phyloP scores from a whole-genome alignment of 2,329 filamentous ascomycete genomes.

The Paramyrothecium sp. region DNA sequence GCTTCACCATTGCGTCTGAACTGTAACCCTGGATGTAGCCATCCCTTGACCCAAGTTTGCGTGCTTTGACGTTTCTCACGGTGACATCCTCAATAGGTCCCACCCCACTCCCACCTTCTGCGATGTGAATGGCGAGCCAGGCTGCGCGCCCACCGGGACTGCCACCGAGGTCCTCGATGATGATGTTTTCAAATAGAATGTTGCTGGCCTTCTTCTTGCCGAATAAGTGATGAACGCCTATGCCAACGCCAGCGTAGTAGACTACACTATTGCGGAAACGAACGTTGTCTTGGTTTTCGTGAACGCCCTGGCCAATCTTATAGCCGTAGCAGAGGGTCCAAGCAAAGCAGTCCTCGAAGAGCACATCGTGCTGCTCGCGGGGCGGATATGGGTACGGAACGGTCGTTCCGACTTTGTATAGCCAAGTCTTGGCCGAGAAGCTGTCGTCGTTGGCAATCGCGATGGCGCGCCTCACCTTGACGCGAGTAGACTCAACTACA shows the following conservation, averaged over 20 bases:
- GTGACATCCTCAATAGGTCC: background rate
- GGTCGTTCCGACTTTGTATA: slow-evolving; percentile 1
- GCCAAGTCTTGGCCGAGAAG: slow-evolving; percentile 4
- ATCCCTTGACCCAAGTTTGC: background rate
- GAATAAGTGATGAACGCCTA: slow-evolving; percentile 1
- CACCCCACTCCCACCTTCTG: background rate
- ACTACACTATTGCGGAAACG: background rate
- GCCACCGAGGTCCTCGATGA: slow-evolving; percentile 1
- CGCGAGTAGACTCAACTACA: background rate
- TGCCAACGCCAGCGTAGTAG: slow-evolving; percentile 1
- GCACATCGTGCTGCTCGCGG: background rate
- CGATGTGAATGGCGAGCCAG: slow-evolving; percentile 1
- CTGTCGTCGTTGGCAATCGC: slow-evolving; percentile 5
- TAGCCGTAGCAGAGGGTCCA: slow-evolving; percentile 1
- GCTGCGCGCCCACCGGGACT: background rate
- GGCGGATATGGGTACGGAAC: slow-evolving; percentile 2
- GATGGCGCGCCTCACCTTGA: slow-evolving; percentile 1
- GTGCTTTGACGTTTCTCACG: slow-evolving; percentile 1
- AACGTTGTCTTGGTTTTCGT: background rate
- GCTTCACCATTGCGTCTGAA: background rate
- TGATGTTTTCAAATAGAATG: slow-evolving; percentile 2
- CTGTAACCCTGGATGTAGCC: background rate
- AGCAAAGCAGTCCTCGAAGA: slow-evolving; percentile 3
- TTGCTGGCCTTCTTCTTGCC: background rate
- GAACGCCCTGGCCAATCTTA: slow-evolving; percentile 2